Conservation (phyloP, 1,139 yeast genomes). For the Blastobotrys serpentis region DNA sequence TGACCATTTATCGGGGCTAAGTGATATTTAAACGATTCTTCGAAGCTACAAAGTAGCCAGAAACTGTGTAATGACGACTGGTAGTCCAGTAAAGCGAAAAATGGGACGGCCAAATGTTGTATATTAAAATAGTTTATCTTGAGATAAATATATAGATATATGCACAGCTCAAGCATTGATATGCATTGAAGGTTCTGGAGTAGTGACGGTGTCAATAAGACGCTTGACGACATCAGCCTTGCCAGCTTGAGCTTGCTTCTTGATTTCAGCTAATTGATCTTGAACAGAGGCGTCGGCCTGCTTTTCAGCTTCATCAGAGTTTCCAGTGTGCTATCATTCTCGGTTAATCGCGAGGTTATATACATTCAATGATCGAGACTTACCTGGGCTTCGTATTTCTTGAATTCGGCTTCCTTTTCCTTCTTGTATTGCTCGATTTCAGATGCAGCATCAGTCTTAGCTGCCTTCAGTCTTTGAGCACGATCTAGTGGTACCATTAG, state of each 20-base stretch:
- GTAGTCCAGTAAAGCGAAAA: no score
- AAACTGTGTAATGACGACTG: no score
- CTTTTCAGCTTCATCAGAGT: constrained; percentile 65
- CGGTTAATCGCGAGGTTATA: background rate
- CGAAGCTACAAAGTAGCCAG: no score
- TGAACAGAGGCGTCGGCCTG: constrained; percentile 58
- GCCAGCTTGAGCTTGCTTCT: constrained; percentile 61
- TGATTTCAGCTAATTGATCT: constrained; percentile 52
- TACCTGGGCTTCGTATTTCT: constrained; percentile 53
- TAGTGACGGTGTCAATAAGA: constrained; percentile 74
- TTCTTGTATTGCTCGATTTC: constrained; percentile 87
- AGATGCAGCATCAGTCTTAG: constrained; percentile 85
- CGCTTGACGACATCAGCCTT: constrained; percentile 67
- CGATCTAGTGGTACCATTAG: constrained; percentile 63
- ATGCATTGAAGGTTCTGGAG: constrained; percentile 81
- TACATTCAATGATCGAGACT: constrained; percentile 10
- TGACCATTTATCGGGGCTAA: no score
- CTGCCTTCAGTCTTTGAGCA: constrained; percentile 85
- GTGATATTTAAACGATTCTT: no score
- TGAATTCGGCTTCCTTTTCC: constrained; percentile 80
- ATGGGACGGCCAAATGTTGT: no score
- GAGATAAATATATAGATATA: background rate
- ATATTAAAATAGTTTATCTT: no score
- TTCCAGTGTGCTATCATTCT: constrained; percentile 53
- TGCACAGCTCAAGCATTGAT: constrained; percentile 54